Conservation (phyloP, 768 basidiomycete species). For the Mycena galopus region DNA sequence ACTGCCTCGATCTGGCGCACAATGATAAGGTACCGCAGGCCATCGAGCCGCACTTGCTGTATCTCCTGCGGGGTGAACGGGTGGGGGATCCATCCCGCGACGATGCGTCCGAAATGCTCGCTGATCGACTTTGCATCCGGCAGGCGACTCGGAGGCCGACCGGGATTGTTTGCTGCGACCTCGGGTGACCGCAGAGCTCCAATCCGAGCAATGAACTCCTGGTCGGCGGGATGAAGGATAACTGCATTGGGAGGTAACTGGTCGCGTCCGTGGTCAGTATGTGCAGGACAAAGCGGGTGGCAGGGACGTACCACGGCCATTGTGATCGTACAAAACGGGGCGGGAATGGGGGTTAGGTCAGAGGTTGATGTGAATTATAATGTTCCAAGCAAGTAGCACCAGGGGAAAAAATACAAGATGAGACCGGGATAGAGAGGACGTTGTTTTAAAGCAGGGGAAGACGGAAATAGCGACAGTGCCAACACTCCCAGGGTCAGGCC, state of each 20-base stretch:
- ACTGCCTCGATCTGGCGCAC: slow-evolving; percentile 28
- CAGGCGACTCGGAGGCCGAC: not conserved
- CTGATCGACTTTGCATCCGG: not conserved
- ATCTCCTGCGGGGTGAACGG: slow-evolving; percentile 32
- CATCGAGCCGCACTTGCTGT: slow-evolving; percentile 23
- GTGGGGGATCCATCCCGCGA: slow-evolving; percentile 38
- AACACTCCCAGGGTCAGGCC: slow-evolving; percentile 19
- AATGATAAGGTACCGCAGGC: slow-evolving; percentile 35
- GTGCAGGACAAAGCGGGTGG: slow-evolving; percentile 2
- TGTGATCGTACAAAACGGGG: slow-evolving; percentile 1
- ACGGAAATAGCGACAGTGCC: not conserved
- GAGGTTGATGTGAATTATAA: slow-evolving; percentile 5
- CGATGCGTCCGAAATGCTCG: slow-evolving; percentile 42
- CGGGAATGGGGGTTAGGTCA: not conserved
- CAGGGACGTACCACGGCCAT: slow-evolving; percentile 12
- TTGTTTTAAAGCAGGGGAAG: slow-evolving; percentile 16
- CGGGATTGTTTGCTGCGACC: slow-evolving; percentile 4
- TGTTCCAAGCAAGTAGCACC: not conserved
- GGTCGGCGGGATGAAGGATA: slow-evolving; percentile 18
- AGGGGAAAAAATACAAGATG: slow-evolving; percentile 28
- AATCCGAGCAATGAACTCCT: slow-evolving; percentile 23
- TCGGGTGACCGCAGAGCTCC: slow-evolving; percentile 8
- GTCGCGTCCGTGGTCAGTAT: not conserved
- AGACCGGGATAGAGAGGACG: slow-evolving; percentile 5
- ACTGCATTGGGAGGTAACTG: slow-evolving; percentile 6